phyloP scores from a whole-genome alignment of 129 eudicot genomes.

The Tanacetum coccineum region DNA sequence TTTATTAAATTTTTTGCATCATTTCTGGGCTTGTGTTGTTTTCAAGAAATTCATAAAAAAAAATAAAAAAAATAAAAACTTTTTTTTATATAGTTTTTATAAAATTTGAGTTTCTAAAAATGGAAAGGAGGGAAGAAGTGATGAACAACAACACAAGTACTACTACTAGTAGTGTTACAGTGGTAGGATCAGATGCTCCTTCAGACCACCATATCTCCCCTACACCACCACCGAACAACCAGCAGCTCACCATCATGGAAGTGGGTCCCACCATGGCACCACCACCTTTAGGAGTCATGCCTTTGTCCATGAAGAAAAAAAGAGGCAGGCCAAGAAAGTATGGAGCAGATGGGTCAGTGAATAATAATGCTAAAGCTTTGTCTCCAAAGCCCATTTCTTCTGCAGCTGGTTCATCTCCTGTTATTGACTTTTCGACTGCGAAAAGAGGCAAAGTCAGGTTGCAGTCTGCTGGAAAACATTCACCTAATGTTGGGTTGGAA shows the following conservation, averaged over 20 bases:
- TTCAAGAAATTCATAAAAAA: slow-evolving; percentile 12
- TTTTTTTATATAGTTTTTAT: too few relatives aligned
- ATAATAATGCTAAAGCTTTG: slow-evolving; percentile 35
- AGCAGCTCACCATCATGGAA: slow-evolving; percentile 18
- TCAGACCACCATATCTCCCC: slow-evolving; percentile 66
- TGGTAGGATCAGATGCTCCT: slow-evolving; percentile 96
- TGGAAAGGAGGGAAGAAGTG: slow-evolving; percentile 54
- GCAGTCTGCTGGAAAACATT: slow-evolving; percentile 38
- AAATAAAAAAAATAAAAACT: too few relatives aligned
- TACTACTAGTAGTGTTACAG: slow-evolving; percentile 68
- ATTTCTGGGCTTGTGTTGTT: slow-evolving; percentile 13
- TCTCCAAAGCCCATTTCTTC: slow-evolving; percentile 86
- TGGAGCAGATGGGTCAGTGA: slow-evolving; percentile 71
- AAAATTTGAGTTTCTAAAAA: slow-evolving; percentile 10
- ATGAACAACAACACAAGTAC: slow-evolving; percentile 18
- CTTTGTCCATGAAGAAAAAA: slow-evolving; percentile 63
- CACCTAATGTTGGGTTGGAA: slow-evolving; percentile 49
- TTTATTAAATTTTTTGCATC: slow-evolving; percentile 20
- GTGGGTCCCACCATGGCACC: slow-evolving; percentile 27
- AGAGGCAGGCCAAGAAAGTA: slow-evolving; percentile 95
- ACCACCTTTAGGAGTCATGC: slow-evolving; percentile 39
- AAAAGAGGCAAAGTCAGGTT: slow-evolving; percentile 57
- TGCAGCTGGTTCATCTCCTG: slow-evolving; percentile 56
- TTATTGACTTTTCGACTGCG: slow-evolving; percentile 67
- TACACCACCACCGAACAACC: slow-evolving; percentile 13